phyloP scores from a whole-genome alignment of 495 filamentous ascomycete genomes.

The Echria macrotheca region DNA sequence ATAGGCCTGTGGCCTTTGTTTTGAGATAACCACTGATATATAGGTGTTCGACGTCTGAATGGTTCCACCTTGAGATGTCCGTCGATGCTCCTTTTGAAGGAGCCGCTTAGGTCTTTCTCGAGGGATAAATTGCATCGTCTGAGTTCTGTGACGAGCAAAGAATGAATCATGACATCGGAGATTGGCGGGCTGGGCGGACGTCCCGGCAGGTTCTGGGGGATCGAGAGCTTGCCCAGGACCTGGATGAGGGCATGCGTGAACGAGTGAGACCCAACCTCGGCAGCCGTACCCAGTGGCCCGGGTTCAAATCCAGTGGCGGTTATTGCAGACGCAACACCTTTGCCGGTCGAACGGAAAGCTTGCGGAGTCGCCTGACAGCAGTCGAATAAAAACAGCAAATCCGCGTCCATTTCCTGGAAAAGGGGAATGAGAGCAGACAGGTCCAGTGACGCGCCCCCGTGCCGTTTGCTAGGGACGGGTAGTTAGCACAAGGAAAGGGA shows the following conservation, averaged over 20 bases:
- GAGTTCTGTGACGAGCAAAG: neutral
- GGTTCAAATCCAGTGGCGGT: constrained; percentile 1
- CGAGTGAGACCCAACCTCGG: neutral
- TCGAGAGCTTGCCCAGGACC: neutral
- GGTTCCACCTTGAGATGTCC: neutral
- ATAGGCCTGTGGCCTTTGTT: neutral
- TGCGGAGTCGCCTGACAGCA: neutral
- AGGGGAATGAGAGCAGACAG: neutral
- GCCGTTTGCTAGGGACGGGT: neutral
- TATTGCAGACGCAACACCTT: neutral
- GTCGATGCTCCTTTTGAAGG: neutral
- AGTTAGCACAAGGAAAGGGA: neutral
- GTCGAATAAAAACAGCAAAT: neutral
- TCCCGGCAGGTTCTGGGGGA: too few species aligned
- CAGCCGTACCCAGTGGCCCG: neutral
- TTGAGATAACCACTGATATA: neutral
- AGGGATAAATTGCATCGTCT: neutral
- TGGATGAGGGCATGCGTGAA: constrained; percentile 1
- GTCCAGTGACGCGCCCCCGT: neutral
- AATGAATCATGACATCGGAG: neutral
- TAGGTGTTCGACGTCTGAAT: neutral
- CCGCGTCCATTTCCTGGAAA: neutral
- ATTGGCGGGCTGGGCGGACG: neutral
- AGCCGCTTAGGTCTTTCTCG: neutral
- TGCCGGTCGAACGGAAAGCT: neutral